These are phyloP conservation scores for Nicotiana noctiflora DNA, from an alignment of 257 asterid species.

Conservation along the genomic window DNA sequence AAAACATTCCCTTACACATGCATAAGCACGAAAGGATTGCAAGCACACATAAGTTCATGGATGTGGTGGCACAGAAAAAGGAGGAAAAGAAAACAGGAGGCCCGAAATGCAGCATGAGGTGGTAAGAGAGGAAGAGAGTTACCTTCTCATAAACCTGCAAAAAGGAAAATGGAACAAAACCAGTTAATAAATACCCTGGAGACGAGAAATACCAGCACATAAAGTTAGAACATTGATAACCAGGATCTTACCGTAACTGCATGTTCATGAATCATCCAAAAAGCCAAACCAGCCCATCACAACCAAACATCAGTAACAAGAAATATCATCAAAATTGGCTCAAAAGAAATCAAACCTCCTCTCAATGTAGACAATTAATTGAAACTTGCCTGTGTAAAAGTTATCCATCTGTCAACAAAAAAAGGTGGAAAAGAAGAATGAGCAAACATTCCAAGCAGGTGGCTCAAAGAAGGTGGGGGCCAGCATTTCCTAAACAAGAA, in stretches of 20 bases:
- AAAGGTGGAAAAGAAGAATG: slow-evolving; percentile 15
- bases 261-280: slow-evolving; percentile 28
- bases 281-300: slow-evolving; percentile 22
- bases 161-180: slow-evolving; percentile 15
- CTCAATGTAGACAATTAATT: neutral
- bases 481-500: neutral
- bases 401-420: slow-evolving; percentile 63
- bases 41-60: neutral
- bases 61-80: neutral
- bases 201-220: neutral
- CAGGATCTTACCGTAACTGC: slow-evolving; percentile 63
- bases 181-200: slow-evolving; percentile 20
- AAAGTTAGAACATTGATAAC: slow-evolving; percentile 4
- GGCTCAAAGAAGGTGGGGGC: neutral
- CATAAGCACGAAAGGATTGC: neutral
- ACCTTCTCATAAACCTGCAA: slow-evolving; percentile 78
- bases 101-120: neutral
- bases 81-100: neutral
- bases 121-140: slow-evolving; percentile 6
- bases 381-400: slow-evolving; percentile 72
- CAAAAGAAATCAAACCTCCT: slow-evolving; percentile 2
- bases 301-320: slow-evolving; percentile 15
- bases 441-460: slow-evolving; percentile 8
- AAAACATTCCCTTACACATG: slow-evolving; percentile 4
- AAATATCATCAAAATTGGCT: neutral